Evolutionary conservation across 805 yeast genomes (phyloP).

Genomic region (Kodamaea kaohsiungensis): DNA sequence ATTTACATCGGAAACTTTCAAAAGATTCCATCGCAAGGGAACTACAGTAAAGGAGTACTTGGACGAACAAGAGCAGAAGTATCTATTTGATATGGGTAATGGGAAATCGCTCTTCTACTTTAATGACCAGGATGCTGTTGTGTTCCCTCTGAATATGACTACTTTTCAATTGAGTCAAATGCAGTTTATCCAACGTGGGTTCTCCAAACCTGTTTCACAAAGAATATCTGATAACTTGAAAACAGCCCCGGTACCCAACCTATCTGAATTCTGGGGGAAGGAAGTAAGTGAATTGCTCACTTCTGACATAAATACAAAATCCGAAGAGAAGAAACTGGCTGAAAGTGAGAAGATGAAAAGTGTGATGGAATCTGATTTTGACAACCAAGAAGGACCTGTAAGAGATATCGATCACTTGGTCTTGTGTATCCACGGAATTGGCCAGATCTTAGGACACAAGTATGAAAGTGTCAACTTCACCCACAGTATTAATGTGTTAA

Average conservation of each 20-base stretch:
- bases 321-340: conserved; percentile 10
- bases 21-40: conserved; percentile 19
- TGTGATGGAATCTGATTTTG: conserved; percentile 53
- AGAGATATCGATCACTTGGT: conserved; percentile 61
- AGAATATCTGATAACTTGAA: conserved; percentile 34
- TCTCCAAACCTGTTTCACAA: conserved; percentile 32
- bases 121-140: conserved; percentile 45
- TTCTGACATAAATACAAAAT: conserved; percentile 14
- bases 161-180: conserved; percentile 40
- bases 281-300: conserved; percentile 29
- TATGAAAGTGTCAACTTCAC: conserved; percentile 84
- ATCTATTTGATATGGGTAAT: conserved; percentile 26
- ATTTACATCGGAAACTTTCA: conserved; percentile 18
- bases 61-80: conserved; percentile 2
- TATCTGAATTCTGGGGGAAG: conserved; percentile 32
- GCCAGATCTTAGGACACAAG: conserved; percentile 79
- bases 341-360: conserved; percentile 32
- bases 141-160: conserved; percentile 47
- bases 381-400: conserved; percentile 24
- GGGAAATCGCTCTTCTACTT: conserved; percentile 42
- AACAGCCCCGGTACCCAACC: conserved; percentile 31
- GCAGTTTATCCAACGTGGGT: conserved; percentile 53
- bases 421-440: conserved; percentile 93
- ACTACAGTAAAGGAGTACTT: conserved; percentile 5
- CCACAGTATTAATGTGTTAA: conserved; percentile 72